Conservation (phyloP, 345 rosid species). For the Cardamine occulta region DNA sequence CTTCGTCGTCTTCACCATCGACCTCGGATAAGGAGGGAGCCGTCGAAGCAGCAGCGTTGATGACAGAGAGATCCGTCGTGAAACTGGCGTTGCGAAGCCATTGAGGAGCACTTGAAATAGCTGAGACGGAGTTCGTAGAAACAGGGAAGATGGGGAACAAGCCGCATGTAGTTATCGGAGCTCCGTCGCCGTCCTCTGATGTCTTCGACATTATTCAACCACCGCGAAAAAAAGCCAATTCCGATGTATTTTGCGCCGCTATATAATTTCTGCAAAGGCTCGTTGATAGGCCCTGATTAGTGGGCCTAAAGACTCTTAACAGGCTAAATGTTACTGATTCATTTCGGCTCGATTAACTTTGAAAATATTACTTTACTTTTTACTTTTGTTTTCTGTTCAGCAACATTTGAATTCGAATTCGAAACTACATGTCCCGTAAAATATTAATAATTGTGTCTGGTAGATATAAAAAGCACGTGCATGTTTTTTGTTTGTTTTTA, state of each 20-base stretch:
- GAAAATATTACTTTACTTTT: neutral
- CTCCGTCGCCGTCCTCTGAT: slow-evolving; percentile 40
- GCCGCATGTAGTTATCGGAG: slow-evolving; percentile 35
- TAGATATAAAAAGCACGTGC: neutral
- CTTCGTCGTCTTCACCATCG: slow-evolving; percentile 44
- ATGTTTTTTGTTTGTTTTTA: no score
- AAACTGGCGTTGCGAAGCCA: slow-evolving; percentile 95
- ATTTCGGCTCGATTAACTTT: neutral
- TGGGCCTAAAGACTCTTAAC: neutral
- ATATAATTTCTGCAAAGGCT: slow-evolving; percentile 19
- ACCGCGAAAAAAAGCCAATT: neutral
- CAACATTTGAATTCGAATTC: neutral
- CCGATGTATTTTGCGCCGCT: neutral
- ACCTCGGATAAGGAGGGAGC: slow-evolving; percentile 21
- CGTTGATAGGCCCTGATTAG: neutral
- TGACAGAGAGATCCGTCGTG: slow-evolving; percentile 64
- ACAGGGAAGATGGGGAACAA: slow-evolving; percentile 54
- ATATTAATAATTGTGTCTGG: neutral
- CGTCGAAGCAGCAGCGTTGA: slow-evolving; percentile 56
- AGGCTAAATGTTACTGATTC: neutral
- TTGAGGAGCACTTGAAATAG: slow-evolving; percentile 41
- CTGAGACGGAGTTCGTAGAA: slow-evolving; percentile 33
- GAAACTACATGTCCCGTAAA: neutral
- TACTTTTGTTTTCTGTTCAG: neutral
- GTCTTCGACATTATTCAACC: slow-evolving; percentile 33